Evolutionary conservation across 352 stramenopile genomes (phyloP), one percentile per base, ranked within the genome.

Genomic region (Paralagenidium karlingii): DNA sequence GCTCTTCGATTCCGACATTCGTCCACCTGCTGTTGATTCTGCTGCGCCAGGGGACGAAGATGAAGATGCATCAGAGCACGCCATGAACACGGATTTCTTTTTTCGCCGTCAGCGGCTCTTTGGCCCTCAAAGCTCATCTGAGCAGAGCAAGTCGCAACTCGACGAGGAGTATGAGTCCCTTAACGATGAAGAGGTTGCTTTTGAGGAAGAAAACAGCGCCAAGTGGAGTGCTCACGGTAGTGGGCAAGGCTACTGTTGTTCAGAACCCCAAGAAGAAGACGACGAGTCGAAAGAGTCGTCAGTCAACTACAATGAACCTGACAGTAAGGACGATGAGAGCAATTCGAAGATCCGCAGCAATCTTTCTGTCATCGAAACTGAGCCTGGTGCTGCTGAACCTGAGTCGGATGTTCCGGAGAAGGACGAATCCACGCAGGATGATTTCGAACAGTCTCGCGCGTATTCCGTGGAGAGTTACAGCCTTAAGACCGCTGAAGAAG

Each of bases 91-190:
- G 0, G 74, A 87, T 24, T 87, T 87, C 20, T 43, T 87, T 42
- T 87, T 84, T 49, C 65, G 58, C 19, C 62, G 82, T 61, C 69
- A 70, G n/a, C 69, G 74, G 3, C 84, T 87, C 47, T 87, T 87
- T 48, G 74, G 84, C 49, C 74, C 69, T 0, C 74, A 87, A 27
- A 58, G 74, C 18, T 51, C 63, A 20, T 34, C 77, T 8, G 84
- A 87, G 46, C 60, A 68, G 39, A 51, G 65, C 20, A 46, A 68
- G 7, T 50, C 64, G 0, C 74, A 63, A 7, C 73, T 77, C 50
- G 68, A 65, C 8, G 80, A 82, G 37, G 53, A 76, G 38, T 73
- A 75, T n/a, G n/a, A n/a, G n/a, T n/a, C n/a, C n/a, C n/a, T n/a
- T 36, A 34, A 55, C 12, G 32, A 45, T 4, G 52, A 69, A 26